These are phyloP conservation scores for Athelia sp. DNA, from an alignment of 1,284 basidiomycete genomes.

Conservation along the genomic window DNA sequence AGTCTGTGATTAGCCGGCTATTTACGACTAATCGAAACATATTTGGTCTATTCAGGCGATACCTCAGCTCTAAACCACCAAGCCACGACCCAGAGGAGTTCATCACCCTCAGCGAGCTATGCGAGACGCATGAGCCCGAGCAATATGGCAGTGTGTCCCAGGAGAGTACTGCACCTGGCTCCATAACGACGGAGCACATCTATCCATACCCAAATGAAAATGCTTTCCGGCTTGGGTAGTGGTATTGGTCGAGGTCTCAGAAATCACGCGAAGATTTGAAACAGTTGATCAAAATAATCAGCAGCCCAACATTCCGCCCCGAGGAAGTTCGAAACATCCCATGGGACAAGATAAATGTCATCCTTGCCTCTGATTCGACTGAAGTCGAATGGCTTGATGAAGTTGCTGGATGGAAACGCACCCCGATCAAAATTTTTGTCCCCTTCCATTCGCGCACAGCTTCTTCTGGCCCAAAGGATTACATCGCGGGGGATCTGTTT, in stretches of 20 bases:
- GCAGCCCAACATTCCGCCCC: background rate
- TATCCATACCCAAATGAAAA: background rate
- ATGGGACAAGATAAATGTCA: background rate
- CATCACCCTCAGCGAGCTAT: slow-evolving; percentile 6
- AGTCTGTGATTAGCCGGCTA: too few species aligned
- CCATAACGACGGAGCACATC: too few species aligned
- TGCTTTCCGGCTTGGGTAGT: slow-evolving; percentile 4
- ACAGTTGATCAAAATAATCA: background rate
- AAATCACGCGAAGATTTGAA: slow-evolving; percentile 4
- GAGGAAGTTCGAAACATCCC: background rate
- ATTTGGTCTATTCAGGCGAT: slow-evolving; percentile 22
- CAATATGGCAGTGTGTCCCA: too few species aligned
- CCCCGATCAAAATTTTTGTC: background rate
- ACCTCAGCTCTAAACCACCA: slow-evolving; percentile 19
- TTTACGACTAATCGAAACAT: too few species aligned
- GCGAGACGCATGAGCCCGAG: background rate
- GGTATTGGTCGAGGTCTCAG: slow-evolving; percentile 5
- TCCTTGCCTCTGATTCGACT: background rate
- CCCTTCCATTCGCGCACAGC: background rate
- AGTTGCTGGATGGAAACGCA: background rate
- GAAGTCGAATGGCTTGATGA: too few species aligned
- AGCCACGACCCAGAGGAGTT: slow-evolving; percentile 20
- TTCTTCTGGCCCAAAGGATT: background rate
- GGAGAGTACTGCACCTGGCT: too few species aligned
- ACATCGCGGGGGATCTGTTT: slow-evolving; percentile 2